These are phyloP conservation scores for Rhizopogon salebrosus DNA, from an alignment of 768 basidiomycete genomes.

Conservation along the genomic window DNA sequence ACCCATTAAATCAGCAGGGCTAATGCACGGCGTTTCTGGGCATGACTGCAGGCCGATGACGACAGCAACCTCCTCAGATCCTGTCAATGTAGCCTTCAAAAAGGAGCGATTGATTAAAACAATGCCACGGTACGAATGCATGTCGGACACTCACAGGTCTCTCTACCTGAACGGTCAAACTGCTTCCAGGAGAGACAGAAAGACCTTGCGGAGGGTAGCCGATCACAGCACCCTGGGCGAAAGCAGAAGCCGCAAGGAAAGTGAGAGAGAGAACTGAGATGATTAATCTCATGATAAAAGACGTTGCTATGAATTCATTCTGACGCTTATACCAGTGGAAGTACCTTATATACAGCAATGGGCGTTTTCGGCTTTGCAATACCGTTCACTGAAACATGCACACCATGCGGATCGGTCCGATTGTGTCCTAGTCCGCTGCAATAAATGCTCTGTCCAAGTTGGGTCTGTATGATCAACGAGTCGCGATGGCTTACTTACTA, in stretches of 20 bases:
- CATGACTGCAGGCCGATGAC: conserved; percentile 41
- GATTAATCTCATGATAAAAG: conserved; percentile 14
- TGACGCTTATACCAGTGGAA: background rate
- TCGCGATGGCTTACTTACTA: background rate
- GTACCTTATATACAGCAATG: background rate
- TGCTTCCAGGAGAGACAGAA: conserved; percentile 31
- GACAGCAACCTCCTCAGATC: conserved; percentile 40
- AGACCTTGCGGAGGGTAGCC: conserved; percentile 34
- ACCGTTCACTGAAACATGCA: background rate
- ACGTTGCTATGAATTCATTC: background rate
- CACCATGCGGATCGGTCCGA: background rate
- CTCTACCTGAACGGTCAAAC: conserved; percentile 41
- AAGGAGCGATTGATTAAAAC: background rate
- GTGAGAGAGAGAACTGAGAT: conserved; percentile 6
- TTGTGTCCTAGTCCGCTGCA: background rate
- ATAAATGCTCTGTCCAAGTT: background rate
- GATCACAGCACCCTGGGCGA: conserved; percentile 39
- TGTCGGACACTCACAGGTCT: conserved; percentile 35
- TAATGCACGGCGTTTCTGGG: conserved; percentile 16
- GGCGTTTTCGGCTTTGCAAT: background rate
- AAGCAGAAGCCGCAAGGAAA: conserved; percentile 27
- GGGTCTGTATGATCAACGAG: background rate
- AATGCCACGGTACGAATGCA: background rate
- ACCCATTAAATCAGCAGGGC: conserved; percentile 31
- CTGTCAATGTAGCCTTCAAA: conserved; percentile 30